Percentiles rank a stretch among this genome's conserved stretches.
Conservation (phyloP, 768 basidiomycete genomes). For the Lentinus brumalis region DNA sequence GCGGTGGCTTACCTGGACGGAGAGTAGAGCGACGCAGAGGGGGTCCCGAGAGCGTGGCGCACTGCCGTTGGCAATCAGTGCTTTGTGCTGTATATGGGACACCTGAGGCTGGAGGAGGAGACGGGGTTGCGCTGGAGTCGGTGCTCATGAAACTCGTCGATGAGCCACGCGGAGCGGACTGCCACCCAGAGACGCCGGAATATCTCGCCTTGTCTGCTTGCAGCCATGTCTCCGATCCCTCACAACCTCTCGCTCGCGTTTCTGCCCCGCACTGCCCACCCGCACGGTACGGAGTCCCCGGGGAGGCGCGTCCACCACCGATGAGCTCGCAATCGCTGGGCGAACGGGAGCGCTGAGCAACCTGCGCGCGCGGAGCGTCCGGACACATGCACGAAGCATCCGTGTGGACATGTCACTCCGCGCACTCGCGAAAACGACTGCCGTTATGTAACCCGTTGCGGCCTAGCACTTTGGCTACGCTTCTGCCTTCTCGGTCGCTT, state of each 20-base stretch:
- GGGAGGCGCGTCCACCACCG: background rate
- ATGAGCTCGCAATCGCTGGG: background rate
- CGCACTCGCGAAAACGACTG: background rate
- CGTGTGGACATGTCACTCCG: background rate
- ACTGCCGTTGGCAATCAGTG: background rate
- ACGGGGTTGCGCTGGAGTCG: background rate
- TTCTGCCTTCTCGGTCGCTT: background rate
- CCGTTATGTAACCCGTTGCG: constrained; percentile 2
- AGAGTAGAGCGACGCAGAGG: background rate
- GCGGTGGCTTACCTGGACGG: background rate
- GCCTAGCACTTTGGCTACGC: background rate
- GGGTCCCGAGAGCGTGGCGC: background rate
- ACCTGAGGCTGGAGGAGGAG: background rate
- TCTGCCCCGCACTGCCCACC: background rate
- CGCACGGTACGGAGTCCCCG: too few species aligned
- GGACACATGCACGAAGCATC: background rate
- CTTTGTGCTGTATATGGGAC: background rate
- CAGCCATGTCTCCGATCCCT: background rate
- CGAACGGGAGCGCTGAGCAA: background rate
- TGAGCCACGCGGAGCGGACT: background rate
- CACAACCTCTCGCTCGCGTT: background rate
- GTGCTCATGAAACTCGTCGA: background rate
- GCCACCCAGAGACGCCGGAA: background rate
- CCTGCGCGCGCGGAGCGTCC: background rate
- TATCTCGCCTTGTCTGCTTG: background rate